Base-by-base conservation (phyloP, 2,329 filamentous ascomycete species). In the Cercospora janseana region DNA sequence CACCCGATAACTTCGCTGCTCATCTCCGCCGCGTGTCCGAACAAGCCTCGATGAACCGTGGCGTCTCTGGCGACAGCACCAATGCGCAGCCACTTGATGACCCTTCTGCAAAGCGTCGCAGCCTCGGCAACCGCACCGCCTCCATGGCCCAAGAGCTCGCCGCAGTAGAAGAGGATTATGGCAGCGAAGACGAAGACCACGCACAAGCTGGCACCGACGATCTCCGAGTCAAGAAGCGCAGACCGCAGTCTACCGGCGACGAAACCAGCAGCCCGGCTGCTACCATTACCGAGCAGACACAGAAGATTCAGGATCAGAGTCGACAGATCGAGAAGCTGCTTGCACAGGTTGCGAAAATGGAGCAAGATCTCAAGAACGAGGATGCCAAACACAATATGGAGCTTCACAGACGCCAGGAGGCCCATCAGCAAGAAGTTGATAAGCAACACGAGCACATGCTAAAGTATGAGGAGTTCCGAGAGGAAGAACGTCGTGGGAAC, bases 21-120 rank as follows among this genome's bases (percentile, higher is more conserved):
- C 52, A 51, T 27, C 31, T 55, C 10, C 35, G 42, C 13, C 43
- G 49, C 20, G 34, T 52, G 9, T 46, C 43, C 15, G 27, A 52
- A 23, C 49, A 52, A 23, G 28, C 43, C 15, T 34, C 37, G 24
- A 24, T 51, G 29, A 46, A 51, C 21, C 48, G 35, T 20, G 24
- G 44, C 12, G 34, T 35, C 2, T 51, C 42, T 32, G 31, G 26
- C 6, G 32, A 34, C 41, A 51, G 42, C 28, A 23, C 29, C 13
- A 40, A 45, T 34, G 20, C 42, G 20, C 38, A 49, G 24, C 41
- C 23, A 27, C 23, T 43, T 24, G 29, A 46, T 16, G 24, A 43
- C n/a, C 12, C 13, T 21, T 20, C 35, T 8, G 6, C 21, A 13
- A 45, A 37, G 26, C 21, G 28, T 18, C 34, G 41, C 16, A 41